A percentile compares a stretch with the other conserved stretches of the same genome.
phyloP scores from a whole-genome alignment of 768 basidiomycete species.

The Aureoboletus auriporus region DNA sequence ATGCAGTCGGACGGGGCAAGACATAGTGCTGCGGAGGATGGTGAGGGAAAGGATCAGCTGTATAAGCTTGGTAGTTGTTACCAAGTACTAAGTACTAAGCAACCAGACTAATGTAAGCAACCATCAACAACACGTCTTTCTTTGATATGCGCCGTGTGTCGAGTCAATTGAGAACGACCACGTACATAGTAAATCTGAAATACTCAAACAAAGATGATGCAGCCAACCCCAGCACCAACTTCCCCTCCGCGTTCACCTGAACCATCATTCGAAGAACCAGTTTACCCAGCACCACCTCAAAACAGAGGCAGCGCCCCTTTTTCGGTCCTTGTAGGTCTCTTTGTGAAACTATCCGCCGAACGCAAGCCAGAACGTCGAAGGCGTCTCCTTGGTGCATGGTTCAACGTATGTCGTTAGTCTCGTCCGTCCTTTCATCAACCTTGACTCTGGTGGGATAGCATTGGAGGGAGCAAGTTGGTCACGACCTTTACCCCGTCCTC shows the following conservation, averaged over 20 bases:
- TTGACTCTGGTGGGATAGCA: constrained; percentile 42
- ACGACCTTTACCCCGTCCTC: constrained; percentile 86
- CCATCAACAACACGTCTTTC: constrained; percentile 19
- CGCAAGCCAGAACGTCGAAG: constrained; percentile 70
- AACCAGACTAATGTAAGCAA: constrained; percentile 7
- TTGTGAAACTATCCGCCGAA: constrained; percentile 70
- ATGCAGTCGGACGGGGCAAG: constrained; percentile 92
- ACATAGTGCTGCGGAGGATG: too few relatives aligned
- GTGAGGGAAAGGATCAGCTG: too few relatives aligned
- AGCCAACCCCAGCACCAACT: constrained; percentile 66
- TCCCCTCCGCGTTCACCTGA: constrained; percentile 48
- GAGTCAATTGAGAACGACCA: background rate
- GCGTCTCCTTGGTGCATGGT: constrained; percentile 72
- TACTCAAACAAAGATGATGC: constrained; percentile 37
- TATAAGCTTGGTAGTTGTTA: too few relatives aligned
- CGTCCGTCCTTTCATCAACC: background rate
- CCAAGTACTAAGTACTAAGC: too few relatives aligned
- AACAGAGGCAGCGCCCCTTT: constrained; percentile 71
- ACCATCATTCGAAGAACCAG: constrained; percentile 18
- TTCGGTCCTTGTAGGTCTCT: constrained; percentile 61
- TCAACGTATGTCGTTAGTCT: constrained; percentile 53
- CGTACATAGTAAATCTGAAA: background rate
- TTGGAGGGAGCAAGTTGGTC: constrained; percentile 84
- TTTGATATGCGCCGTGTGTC: background rate
- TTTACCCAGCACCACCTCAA: constrained; percentile 54